phyloP scores from a whole-genome alignment of 805 yeast genomes.

The Candida easanensis region DNA sequence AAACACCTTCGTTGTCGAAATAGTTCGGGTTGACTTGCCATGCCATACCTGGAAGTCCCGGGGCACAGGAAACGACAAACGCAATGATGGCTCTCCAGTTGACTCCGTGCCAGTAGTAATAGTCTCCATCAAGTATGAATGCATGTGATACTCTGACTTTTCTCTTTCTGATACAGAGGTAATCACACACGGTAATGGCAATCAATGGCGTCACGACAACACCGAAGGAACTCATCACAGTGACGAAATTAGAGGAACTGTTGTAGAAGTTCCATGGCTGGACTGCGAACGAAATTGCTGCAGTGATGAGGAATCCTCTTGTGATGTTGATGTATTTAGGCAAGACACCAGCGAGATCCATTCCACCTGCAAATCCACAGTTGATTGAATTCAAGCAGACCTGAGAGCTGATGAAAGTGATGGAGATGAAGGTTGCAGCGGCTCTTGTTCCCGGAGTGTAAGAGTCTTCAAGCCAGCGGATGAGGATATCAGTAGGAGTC shows the following conservation, averaged over 20 bases:
- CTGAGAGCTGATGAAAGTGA: constrained; percentile 34
- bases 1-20: constrained; percentile 33
- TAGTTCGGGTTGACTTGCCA: constrained; percentile 29
- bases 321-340: constrained; percentile 29
- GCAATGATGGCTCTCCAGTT: constrained; percentile 41
- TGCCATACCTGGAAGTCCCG: constrained; percentile 49
- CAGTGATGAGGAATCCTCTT: constrained; percentile 32
- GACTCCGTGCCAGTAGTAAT: constrained; percentile 38
- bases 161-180: constrained; percentile 33
- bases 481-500: constrained; percentile 35
- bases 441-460: constrained; percentile 35
- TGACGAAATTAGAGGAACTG: constrained; percentile 29
- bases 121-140: constrained; percentile 26
- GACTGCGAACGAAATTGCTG: constrained; percentile 31
- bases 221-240: constrained; percentile 35
- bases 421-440: constrained; percentile 37
- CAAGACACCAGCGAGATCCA: constrained; percentile 25
- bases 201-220: constrained; percentile 35
- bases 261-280: constrained; percentile 38
- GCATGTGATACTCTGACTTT: constrained; percentile 33
- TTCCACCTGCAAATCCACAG: constrained; percentile 31
- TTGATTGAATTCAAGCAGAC: constrained; percentile 29
- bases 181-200: constrained; percentile 37
- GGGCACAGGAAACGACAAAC: constrained; percentile 41
- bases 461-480: constrained; percentile 35